phyloP scores from a whole-genome alignment of 495 filamentous ascomycete species.

The Chaetomium fimeti region DNA sequence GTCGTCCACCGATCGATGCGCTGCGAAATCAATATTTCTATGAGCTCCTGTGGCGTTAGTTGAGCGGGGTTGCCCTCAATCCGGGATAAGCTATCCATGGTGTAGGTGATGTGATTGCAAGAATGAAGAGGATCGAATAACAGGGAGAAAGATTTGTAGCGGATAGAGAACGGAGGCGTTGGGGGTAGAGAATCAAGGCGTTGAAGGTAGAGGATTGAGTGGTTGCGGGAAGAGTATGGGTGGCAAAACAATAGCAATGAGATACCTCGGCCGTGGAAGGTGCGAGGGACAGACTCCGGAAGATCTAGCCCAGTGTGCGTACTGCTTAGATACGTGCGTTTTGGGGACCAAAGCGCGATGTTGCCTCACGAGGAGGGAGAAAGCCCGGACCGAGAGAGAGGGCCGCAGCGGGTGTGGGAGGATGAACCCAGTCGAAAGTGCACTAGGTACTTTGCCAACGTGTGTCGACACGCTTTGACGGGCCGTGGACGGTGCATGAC shows the following conservation, averaged over 20 bases:
- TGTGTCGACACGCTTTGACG: neutral
- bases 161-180: neutral
- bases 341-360: neutral
- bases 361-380: neutral
- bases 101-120: neutral
- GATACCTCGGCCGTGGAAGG: neutral
- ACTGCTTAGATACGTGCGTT: neutral
- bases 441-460: neutral
- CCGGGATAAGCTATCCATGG: neutral
- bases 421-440: neutral
- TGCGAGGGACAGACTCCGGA: constrained; percentile 10
- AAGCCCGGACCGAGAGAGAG: neutral
- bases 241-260: neutral
- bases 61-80: neutral
- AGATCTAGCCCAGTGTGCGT: neutral
- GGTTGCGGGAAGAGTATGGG: neutral
- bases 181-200: neutral
- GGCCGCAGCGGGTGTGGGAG: neutral
- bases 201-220: neutral
- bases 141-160: neutral
- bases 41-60: constrained; percentile 2
- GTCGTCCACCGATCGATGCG: constrained; percentile 21
- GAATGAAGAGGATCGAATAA: neutral
- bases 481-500: neutral
- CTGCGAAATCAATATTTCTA: constrained; percentile 24